Percentiles rank a stretch among this genome's conserved stretches.
phyloP scores from a whole-genome alignment of 2,329 filamentous ascomycete species.

The Xylariaceae sp. region DNA sequence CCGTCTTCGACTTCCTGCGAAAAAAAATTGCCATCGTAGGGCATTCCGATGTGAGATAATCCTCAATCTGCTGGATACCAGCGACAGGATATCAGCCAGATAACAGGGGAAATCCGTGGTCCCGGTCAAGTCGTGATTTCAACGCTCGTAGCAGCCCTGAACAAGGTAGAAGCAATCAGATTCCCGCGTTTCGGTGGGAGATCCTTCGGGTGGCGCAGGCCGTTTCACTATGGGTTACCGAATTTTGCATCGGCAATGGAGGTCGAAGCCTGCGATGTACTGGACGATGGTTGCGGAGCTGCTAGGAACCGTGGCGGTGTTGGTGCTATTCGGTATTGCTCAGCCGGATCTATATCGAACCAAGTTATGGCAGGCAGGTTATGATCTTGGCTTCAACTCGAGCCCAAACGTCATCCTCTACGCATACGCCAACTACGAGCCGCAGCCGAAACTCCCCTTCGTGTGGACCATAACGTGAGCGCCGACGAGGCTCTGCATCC shows the following conservation, averaged over 20 bases:
- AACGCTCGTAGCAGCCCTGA: slow-evolving; percentile 1
- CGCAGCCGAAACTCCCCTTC: slow-evolving; percentile 64
- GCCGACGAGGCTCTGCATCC: not conserved
- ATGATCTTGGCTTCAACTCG: slow-evolving; percentile 72
- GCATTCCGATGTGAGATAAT: slow-evolving; percentile 30
- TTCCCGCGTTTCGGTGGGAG: not conserved
- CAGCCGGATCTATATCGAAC: slow-evolving; percentile 74
- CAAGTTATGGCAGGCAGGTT: slow-evolving; percentile 73
- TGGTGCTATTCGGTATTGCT: slow-evolving; percentile 73
- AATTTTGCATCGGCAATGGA: slow-evolving; percentile 64
- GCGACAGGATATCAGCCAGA: slow-evolving; percentile 17
- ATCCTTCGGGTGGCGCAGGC: slow-evolving; percentile 20
- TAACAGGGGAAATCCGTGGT: slow-evolving; percentile 10
- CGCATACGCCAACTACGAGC: slow-evolving; percentile 71
- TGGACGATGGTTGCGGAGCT: slow-evolving; percentile 69
- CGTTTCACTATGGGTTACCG: slow-evolving; percentile 47
- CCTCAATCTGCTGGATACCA: slow-evolving; percentile 22
- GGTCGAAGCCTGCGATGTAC: slow-evolving; percentile 60
- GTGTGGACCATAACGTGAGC: slow-evolving; percentile 76
- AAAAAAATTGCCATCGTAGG: slow-evolving; percentile 17
- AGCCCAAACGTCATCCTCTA: slow-evolving; percentile 71
- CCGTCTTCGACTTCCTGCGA: slow-evolving; percentile 16
- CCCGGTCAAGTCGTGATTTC: slow-evolving; percentile 14
- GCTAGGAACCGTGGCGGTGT: slow-evolving; percentile 62
- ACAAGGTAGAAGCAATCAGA: slow-evolving; percentile 13